Percentiles rank a stretch among this genome's conserved stretches.
Evolutionary conservation across 2,329 filamentous ascomycete genomes (phyloP).

Genomic region (Taxawa tesnikishii): DNA sequence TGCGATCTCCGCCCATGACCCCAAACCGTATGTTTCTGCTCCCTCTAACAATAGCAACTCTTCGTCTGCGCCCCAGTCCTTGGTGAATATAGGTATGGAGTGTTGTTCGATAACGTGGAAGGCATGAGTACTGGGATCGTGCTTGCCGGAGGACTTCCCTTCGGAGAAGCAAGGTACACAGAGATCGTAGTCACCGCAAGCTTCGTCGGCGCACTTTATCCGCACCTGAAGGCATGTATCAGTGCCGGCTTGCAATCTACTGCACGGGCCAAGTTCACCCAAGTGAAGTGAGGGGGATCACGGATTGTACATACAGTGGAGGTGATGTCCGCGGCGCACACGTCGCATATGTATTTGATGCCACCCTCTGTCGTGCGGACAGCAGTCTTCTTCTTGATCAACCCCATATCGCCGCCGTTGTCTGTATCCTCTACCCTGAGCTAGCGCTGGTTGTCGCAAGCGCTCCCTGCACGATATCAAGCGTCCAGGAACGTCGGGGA

Average conservation of each 20-base stretch:
- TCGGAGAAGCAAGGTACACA: slow-evolving; percentile 90
- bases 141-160: slow-evolving; percentile 67
- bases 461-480: too few species aligned
- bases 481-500: too few species aligned
- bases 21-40: slow-evolving; percentile 88
- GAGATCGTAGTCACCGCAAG: slow-evolving; percentile 89
- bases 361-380: slow-evolving; percentile 53
- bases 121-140: slow-evolving; percentile 75
- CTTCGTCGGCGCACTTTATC: slow-evolving; percentile 74
- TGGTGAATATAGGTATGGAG: slow-evolving; percentile 89
- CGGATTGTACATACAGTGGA: slow-evolving; percentile 85
- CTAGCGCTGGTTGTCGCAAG: too few species aligned
- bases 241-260: not conserved
- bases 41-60: slow-evolving; percentile 89
- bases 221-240: slow-evolving; percentile 54
- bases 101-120: slow-evolving; percentile 97
- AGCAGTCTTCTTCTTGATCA: slow-evolving; percentile 92
- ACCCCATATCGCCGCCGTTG: slow-evolving; percentile 61
- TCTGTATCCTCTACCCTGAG: too few species aligned
- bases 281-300: slow-evolving; percentile 1
- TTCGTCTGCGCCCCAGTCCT: slow-evolving; percentile 94
- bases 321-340: slow-evolving; percentile 93
- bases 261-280: slow-evolving; percentile 6
- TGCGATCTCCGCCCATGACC: slow-evolving; percentile 95
- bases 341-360: slow-evolving; percentile 88